Base-by-base conservation (phyloP, 2,329 filamentous ascomycete genomes). In the Aspergillus tamarii region DNA sequence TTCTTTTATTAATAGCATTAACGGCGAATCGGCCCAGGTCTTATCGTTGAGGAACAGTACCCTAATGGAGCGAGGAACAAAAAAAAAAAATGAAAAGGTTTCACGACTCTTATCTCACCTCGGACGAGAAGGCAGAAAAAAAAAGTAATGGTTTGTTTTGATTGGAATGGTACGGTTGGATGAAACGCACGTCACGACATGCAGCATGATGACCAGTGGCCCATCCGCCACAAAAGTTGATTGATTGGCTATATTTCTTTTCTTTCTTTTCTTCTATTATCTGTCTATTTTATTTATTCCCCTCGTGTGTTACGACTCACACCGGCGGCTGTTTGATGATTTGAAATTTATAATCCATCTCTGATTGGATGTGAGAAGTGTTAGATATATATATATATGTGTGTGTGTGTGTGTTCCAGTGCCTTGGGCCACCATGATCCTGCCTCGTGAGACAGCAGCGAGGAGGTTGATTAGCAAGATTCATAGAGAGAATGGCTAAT, bases 1-100 rank as follows among this genome's bases (percentile, higher is more conserved):
- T 39, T 59, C 26, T 61, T 28, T 63, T 56, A 65, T 67, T 53
- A 41, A 39, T 60, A 61, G 69, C 69, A 71, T 71, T 67, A 59
- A 56, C 61, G 69, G 69, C 69, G 69, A 69, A 70, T 56, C 62
- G 68, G 64, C 64, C 64, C 60, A 63, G 64, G 60, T 66, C 59
- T 67, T 64, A 61, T 61, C 61, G 57, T 62, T 63, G 62, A 64
- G 63, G 62, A 43, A 69, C 69, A 58, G 50, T 62, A 56, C 39
- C 50, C 62, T 60, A 66, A 67, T 61, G 54, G 36, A 50, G 63
- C 61, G 60, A 28, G 63, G 34, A 57, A 65, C 34, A 65, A 34
- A 59, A 58, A 65, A 34, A 59, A 58, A 57, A 56, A 61, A 57
- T 12, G 28, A 52, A 32, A 21, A 21, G n/a, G 10, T 21, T 32